Evolutionary conservation across 352 stramenopile species (phyloP).

Genomic region (Phytophthora tubulina): DNA sequence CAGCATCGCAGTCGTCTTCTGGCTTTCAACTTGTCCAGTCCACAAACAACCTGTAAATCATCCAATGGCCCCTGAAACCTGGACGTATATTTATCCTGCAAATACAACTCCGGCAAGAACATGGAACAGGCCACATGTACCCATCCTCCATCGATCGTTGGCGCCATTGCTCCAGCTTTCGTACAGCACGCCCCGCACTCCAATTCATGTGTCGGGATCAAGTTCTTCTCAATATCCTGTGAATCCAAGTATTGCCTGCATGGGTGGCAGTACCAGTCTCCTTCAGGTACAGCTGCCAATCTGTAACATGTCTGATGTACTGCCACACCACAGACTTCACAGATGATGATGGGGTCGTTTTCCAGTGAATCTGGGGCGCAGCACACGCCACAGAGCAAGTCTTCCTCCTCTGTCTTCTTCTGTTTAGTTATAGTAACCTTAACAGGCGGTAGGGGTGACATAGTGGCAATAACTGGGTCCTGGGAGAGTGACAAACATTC

Average conservation of each 20-base stretch:
- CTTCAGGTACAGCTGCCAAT: slow-evolving; percentile 69
- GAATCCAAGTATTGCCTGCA: slow-evolving; percentile 65
- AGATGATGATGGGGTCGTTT: slow-evolving; percentile 84
- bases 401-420: slow-evolving; percentile 20
- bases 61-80: slow-evolving; percentile 38
- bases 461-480: slow-evolving; percentile 1
- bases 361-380: slow-evolving; percentile 71
- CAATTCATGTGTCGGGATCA: slow-evolving; percentile 66
- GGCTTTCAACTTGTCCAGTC: slow-evolving; percentile 62
- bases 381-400: slow-evolving; percentile 72
- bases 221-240: slow-evolving; percentile 50
- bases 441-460: background rate
- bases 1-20: slow-evolving; percentile 73
- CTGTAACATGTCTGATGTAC: slow-evolving; percentile 89
- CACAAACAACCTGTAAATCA: slow-evolving; percentile 67
- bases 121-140: slow-evolving; percentile 84
- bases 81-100: slow-evolving; percentile 42
- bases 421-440: background rate
- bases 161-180: slow-evolving; percentile 67
- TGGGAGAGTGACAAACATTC: slow-evolving; percentile 27
- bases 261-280: slow-evolving; percentile 81
- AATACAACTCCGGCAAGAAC: slow-evolving; percentile 80
- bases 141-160: slow-evolving; percentile 58
- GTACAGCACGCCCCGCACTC: slow-evolving; percentile 61
- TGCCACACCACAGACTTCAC: slow-evolving; percentile 71